Percentiles rank a stretch among this genome's conserved stretches.
Conservation (phyloP, 352 stramenopile genomes). For the Phytopythium vexans region DNA sequence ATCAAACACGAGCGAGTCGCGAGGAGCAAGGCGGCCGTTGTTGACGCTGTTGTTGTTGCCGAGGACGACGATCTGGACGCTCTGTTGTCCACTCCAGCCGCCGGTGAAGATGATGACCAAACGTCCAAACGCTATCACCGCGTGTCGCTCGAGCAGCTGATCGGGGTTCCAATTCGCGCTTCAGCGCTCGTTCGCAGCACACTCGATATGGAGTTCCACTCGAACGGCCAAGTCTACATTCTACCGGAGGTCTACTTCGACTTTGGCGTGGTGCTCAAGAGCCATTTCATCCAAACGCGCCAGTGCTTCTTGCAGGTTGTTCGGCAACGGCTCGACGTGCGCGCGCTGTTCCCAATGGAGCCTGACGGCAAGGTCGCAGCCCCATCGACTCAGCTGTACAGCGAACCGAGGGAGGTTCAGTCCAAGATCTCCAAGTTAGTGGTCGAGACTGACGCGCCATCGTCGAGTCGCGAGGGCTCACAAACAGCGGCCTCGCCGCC, state of each 20-base stretch:
- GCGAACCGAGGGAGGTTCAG: background rate
- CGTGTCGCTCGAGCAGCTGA: conserved; percentile 48
- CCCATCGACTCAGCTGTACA: conserved; percentile 8
- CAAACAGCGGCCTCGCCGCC: conserved; percentile 3
- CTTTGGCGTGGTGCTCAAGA: conserved; percentile 45
- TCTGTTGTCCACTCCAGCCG: too few relatives aligned
- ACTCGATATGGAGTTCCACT: conserved; percentile 33
- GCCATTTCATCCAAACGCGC: conserved; percentile 44
- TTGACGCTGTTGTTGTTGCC: too few relatives aligned
- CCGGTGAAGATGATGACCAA: too few relatives aligned
- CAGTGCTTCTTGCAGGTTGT: conserved; percentile 51
- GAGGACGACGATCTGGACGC: too few relatives aligned
- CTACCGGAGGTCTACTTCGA: conserved; percentile 53
- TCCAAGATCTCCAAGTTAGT: conserved; percentile 10
- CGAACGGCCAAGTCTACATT: conserved; percentile 37
- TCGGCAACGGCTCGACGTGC: conserved; percentile 44
- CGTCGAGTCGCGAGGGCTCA: background rate
- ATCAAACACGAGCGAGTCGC: too few relatives aligned
- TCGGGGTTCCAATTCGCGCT: conserved; percentile 41
- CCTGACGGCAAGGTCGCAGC: conserved; percentile 4
- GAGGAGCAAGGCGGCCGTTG: too few relatives aligned
- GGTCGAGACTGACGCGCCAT: conserved; percentile 10
- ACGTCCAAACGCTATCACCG: conserved; percentile 29
- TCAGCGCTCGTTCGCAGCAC: conserved; percentile 40
- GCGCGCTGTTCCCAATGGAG: conserved; percentile 37